Evolutionary conservation across 2,329 filamentous ascomycete genomes (phyloP), one percentile per base, ranked within the genome.

Genomic region (Microdochium bolleyi): DNA sequence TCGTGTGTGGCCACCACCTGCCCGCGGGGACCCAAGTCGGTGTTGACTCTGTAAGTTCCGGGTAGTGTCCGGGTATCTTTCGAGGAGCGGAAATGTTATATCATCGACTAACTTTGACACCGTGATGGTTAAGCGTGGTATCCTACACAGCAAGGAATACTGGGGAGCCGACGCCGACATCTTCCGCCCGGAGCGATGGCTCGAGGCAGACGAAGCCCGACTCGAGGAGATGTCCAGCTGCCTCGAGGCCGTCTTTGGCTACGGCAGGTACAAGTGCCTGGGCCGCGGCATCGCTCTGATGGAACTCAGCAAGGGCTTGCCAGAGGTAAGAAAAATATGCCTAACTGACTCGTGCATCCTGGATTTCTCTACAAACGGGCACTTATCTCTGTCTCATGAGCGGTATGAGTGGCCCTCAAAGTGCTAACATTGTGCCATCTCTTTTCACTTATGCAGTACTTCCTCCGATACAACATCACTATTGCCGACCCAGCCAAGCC

Each of bases 201-300:
- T 60, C 19, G 59, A 55, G n/a, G 57, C 54, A 19, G 56, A 58
- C 48, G 56, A 53, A 32, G 52, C 60, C 25, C 25, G 32, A 16
- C 48, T 44, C 21, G 49, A 27, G 19, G 27, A 38, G 7, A 22
- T 30, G 52, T 58, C 65, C 24, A 57, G 57, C 4, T 68, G 61
- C 1, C 46, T 69, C 13, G 71, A 73, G 49, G 59, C 67, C 5
- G 61, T 71, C 4, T 75, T 72, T 60, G 68, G 69, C 2, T 58
- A 63, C 24, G 71, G 72, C 2, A 61, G 60, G 16, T 70, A 63
- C 50, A 60, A 63, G 52, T 74, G 73, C 54, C 60, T 74, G 14
- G 72, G 73, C 1, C 69, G 66, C 54, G 59, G 64, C 24, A 67
- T 73, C 38, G 72, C 71, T 1, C 58, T 67, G 55, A 68, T 74